phyloP scores from a whole-genome alignment of 169 alveolate species.

The Cryptosporidium sp. region DNA sequence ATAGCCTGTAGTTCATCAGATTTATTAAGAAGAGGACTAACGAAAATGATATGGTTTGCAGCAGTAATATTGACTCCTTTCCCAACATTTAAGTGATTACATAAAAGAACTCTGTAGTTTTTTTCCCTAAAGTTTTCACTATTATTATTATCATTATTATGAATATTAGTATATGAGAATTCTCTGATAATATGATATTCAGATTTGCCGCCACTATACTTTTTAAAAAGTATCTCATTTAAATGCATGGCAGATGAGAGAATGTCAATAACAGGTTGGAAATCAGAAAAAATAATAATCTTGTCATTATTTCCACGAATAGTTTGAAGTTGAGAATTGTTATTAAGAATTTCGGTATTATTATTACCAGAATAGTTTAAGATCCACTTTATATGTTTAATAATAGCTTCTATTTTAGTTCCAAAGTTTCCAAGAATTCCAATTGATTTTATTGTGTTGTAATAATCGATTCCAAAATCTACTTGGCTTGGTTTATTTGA shows the following conservation, averaged over 20 bases:
- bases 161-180: background rate
- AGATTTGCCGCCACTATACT: conserved; percentile 36
- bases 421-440: conserved; percentile 53
- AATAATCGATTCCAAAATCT: background rate
- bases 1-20: conserved; percentile 81
- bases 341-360: background rate
- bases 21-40: conserved; percentile 73
- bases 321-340: background rate
- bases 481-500: background rate
- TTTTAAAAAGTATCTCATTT: conserved; percentile 23
- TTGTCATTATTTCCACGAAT: conserved; percentile 32
- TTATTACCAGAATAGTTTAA: background rate
- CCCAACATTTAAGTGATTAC: conserved; percentile 75
- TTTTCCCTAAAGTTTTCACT: background rate
- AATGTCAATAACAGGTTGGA: conserved; percentile 47
- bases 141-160: background rate
- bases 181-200: conserved; percentile 47
- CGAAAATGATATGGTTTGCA: conserved; percentile 79
- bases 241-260: conserved; percentile 24
- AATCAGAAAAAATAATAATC: conserved; percentile 49
- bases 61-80: conserved; percentile 79
- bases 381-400: conserved; percentile 62
- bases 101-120: conserved; percentile 33
- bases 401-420: conserved; percentile 50
- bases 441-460: background rate